Evolutionary conservation across 2,329 filamentous ascomycete species (phyloP), one percentile per base, ranked within the genome.

Genomic region (Cryphonectria radicalis): DNA sequence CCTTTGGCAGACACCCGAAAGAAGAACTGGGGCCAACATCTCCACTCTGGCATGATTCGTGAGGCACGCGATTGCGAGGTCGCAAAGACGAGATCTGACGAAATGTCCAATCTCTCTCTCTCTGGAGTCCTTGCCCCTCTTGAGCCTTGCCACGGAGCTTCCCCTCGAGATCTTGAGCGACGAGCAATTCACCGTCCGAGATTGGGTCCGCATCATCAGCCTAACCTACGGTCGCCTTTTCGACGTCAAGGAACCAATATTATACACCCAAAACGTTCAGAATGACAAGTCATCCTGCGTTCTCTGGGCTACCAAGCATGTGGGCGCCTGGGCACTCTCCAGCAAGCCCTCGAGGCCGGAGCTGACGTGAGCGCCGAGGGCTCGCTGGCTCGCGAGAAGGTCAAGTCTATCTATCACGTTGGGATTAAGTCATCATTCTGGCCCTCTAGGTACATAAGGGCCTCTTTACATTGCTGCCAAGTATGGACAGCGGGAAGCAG

Each of bases 381-480:
- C 53, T 43, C 46, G 40, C 55, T 70, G 13, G 71, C 74, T 14
- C 68, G 68, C 35, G 66, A 63, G 28, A 63, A 11, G 37, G 37
- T 40, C 37, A 40, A 3, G 37, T 70, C 57, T 43, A 50, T 59
- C 53, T 64, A 57, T 60, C 19, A 57, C 62, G 40, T 60, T 60
- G 60, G 22, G 62, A 25, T 32, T 46, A 2, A 40, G 37, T 40
- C 37, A 10, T 40, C 32, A 32, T 3, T 32, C 32, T 32, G 32
- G 32, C 32, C 32, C 32, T 32, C 32, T 22, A 8, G 35, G 68
- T 72, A 28, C 14, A 10, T 67, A 70, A 40, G 75, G 74, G 42
- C 71, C 75, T 43, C 73, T 77, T 14, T 74, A 77, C 46, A 70
- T 76, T 1, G 74, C 75, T 17, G 76, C 74, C 25, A 76, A 76